phyloP scores from a whole-genome alignment of 495 filamentous ascomycete genomes.

The Antarctomyces pellizariae region DNA sequence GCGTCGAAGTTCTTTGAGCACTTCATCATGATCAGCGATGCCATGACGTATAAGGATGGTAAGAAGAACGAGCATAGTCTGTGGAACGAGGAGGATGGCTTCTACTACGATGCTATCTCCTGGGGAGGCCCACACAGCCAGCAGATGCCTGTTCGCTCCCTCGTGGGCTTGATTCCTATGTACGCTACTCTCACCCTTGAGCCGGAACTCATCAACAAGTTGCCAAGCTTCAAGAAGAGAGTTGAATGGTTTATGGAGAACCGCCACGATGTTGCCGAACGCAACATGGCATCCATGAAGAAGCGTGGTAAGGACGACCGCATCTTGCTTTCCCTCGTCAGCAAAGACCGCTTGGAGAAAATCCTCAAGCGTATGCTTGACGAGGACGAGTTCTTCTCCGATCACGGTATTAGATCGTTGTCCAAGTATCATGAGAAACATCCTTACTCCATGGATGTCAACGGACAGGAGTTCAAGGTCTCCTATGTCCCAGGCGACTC shows the following conservation, averaged over 20 bases:
- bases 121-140: conserved; percentile 84
- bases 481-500: conserved; percentile 85
- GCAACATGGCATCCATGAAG: conserved; percentile 80
- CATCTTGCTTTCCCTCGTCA: conserved; percentile 68
- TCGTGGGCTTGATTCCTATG: conserved; percentile 81
- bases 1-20: conserved; percentile 98
- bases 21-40: conserved; percentile 92
- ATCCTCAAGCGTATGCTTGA: conserved; percentile 83
- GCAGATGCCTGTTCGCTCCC: conserved; percentile 72
- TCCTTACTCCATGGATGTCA: conserved; percentile 88
- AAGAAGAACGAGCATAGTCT: conserved; percentile 56
- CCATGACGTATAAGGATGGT: conserved; percentile 75
- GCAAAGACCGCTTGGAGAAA: conserved; percentile 62
- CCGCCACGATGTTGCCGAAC: conserved; percentile 58
- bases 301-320: conserved; percentile 73
- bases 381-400: conserved; percentile 75
- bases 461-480: conserved; percentile 73
- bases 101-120: conserved; percentile 96
- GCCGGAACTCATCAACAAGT: conserved; percentile 74
- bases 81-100: conserved; percentile 88
- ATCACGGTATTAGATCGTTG: conserved; percentile 78
- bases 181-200: conserved; percentile 83
- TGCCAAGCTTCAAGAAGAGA: conserved; percentile 83
- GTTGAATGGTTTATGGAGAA: conserved; percentile 86
- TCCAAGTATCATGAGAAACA: conserved; percentile 83